These are phyloP conservation scores for Mycena galopus DNA, from an alignment of 768 basidiomycete genomes.

Conservation along the genomic window DNA sequence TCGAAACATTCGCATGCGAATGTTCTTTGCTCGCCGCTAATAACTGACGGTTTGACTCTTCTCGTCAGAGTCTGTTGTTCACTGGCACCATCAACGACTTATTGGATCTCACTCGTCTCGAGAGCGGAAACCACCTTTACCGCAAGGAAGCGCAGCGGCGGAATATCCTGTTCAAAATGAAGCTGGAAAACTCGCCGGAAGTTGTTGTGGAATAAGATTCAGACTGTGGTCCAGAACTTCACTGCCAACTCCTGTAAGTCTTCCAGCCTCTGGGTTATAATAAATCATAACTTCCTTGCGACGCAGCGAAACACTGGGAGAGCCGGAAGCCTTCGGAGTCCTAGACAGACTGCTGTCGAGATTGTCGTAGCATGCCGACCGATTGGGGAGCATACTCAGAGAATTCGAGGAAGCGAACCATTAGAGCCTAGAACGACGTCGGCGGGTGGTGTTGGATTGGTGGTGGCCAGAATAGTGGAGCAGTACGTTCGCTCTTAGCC, in stretches of 20 bases:
- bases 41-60: background rate
- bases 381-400: constrained; percentile 82
- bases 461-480: constrained; percentile 84
- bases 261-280: background rate
- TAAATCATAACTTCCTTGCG: background rate
- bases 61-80: constrained; percentile 72
- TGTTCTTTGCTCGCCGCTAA: background rate
- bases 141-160: constrained; percentile 74
- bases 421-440: constrained; percentile 53
- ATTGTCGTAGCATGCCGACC: constrained; percentile 69
- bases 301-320: constrained; percentile 76
- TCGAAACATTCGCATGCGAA: too few relatives aligned
- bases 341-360: constrained; percentile 70
- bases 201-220: constrained; percentile 79
- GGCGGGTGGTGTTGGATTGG: constrained; percentile 68
- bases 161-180: constrained; percentile 69
- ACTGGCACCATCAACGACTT: constrained; percentile 91
- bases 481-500: constrained; percentile 49
- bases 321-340: constrained; percentile 61
- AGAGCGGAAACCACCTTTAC: constrained; percentile 77
- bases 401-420: constrained; percentile 82
- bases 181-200: constrained; percentile 66
- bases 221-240: constrained; percentile 82
- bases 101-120: constrained; percentile 82
- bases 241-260: constrained; percentile 79